Percentiles rank a stretch among this genome's conserved stretches.
phyloP scores from a whole-genome alignment of 306 rosid species.

The Vigna unguiculata region DNA sequence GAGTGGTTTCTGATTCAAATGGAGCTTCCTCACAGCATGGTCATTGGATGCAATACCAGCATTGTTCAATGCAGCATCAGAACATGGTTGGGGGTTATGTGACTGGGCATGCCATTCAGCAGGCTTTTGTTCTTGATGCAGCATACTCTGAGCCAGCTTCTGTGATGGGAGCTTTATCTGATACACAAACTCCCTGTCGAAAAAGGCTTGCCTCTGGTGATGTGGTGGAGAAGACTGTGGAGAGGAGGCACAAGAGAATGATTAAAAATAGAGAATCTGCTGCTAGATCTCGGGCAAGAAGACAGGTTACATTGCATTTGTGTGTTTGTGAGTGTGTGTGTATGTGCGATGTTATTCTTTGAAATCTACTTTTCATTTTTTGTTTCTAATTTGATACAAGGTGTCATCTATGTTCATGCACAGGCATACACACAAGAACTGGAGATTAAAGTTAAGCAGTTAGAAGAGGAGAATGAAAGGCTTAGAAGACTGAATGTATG shows the following conservation, averaged over 20 bases:
- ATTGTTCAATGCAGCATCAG: neutral
- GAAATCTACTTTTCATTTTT: neutral
- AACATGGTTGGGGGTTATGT: slow-evolving; percentile 17
- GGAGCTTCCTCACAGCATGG: neutral
- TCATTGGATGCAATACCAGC: neutral
- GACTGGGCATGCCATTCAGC: slow-evolving; percentile 14
- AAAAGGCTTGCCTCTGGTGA: slow-evolving; percentile 4
- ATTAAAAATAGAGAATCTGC: slow-evolving; percentile 16
- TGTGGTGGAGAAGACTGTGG: slow-evolving; percentile 10
- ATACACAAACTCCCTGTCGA: neutral
- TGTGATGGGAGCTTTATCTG: neutral
- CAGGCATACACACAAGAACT: slow-evolving; percentile 29
- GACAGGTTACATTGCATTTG: neutral
- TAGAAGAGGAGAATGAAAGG: slow-evolving; percentile 24
- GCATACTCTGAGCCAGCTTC: neutral
- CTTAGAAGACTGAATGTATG: slow-evolving; percentile 21
- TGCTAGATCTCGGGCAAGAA: slow-evolving; percentile 9
- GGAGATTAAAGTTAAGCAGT: neutral
- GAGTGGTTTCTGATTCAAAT: slow-evolving; percentile 3
- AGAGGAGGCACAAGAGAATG: slow-evolving; percentile 26
- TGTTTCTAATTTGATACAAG: neutral
- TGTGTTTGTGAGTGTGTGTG: neutral
- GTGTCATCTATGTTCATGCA: neutral
- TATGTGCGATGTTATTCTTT: neutral
- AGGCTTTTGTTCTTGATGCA: slow-evolving; percentile 4